Evolutionary conservation across 257 asterid species (phyloP), one percentile per base, ranked within the genome.

Genomic region (Capsicum pubescens): DNA sequence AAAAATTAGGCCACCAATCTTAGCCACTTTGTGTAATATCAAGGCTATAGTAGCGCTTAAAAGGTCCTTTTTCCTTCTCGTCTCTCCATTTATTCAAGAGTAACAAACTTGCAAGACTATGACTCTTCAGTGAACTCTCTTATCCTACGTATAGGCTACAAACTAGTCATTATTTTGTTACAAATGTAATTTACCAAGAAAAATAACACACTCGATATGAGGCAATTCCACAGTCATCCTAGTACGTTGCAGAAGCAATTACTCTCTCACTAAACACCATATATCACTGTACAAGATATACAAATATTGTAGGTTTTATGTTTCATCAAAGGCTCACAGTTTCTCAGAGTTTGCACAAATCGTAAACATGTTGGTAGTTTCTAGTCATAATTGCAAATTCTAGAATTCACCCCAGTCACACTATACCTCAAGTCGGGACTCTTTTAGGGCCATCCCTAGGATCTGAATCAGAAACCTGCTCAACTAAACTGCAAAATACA

Each of bases 401-500:
- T 46, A 44, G 17, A 56, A 15, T 42, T 80, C 50, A 80, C n/a
- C 59, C 19, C 46, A 71, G 26, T 32, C 54, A 48, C 81, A 46
- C 61, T 82, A 68, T 4, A 55, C 70, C 68, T 85, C 83, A 79
- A 44, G 63, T 46, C 60, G 15, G n/a, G 32, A 56, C 82, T 69
- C 67, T 83, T 26, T 69, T 58, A 4, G n/a, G 9, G 57, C 21
- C 8, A 6, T 16, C 26, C 82, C 16, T 69, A 16, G 66, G 59
- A 69, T 85, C 84, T 14, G 26, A 69, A 13, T 57, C 68, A 59
- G 84, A 85, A 58, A 57, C 76, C 35, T 76, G 83, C 63, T 79
- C 85, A 32, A 32, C 60, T 46, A 82, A n/a, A 21, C 87, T 88
- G 90, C 88, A 85, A 55, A 83, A 42, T 52, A 77, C 46, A 80